Percentiles rank a stretch among this genome's conserved stretches.
phyloP scores from a whole-genome alignment of 73 alveolate genomes.

The Tetrahymena elliotti region DNA sequence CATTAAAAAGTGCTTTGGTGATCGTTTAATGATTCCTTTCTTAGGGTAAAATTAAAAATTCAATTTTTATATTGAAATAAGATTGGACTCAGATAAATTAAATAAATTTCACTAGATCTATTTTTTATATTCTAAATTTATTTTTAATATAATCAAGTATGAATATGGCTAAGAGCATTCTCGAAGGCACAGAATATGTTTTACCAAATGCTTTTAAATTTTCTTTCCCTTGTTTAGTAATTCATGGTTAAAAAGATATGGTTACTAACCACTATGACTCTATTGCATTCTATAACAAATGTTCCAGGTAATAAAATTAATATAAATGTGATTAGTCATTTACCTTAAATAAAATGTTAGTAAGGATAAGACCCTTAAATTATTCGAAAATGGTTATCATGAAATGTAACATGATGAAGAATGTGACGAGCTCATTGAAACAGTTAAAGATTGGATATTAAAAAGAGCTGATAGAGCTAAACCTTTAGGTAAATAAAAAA shows the following conservation, averaged over 20 bases:
- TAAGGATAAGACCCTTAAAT: constrained; percentile 25
- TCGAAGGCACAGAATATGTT: not conserved
- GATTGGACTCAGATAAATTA: not conserved
- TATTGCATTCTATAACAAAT: constrained; percentile 34
- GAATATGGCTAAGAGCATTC: constrained; percentile 39
- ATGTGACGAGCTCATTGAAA: constrained; percentile 34
- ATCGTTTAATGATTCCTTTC: constrained; percentile 40
- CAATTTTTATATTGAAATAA: not conserved
- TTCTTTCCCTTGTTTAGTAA: constrained; percentile 32
- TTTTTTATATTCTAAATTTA: not conserved
- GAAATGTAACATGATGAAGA: constrained; percentile 46
- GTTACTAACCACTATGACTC: constrained; percentile 37
- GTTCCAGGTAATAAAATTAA: constrained; percentile 4
- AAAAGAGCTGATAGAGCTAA: constrained; percentile 26
- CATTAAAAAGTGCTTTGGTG: constrained; percentile 31
- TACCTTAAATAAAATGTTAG: not conserved
- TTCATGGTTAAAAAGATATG: constrained; percentile 54
- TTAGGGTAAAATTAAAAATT: constrained; percentile 8
- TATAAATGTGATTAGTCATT: not conserved
- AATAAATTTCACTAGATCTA: not conserved
- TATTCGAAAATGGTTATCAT: constrained; percentile 40
- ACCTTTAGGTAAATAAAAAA: constrained; percentile 4
- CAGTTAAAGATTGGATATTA: constrained; percentile 26
- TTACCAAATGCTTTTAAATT: not conserved
- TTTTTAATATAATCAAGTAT: not conserved